Conservation (phyloP, 2,329 filamentous ascomycete species). For the Fusarium metavorans region DNA sequence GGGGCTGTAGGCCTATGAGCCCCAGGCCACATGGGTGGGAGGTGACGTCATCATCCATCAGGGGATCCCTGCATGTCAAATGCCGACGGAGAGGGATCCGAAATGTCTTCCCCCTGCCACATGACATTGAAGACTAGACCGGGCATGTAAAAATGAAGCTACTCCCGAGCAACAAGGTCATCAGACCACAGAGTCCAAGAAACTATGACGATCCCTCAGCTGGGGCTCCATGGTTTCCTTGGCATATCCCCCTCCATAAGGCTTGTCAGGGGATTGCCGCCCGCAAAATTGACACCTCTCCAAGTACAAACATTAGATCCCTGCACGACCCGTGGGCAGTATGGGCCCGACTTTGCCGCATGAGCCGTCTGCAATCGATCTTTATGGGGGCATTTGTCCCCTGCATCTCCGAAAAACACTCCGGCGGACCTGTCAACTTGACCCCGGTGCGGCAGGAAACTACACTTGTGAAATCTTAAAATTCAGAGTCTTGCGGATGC, state of each 20-base stretch:
- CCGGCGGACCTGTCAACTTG: background rate
- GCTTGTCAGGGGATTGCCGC: background rate
- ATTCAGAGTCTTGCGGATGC: background rate
- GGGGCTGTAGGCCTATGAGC: background rate
- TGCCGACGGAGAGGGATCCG: background rate
- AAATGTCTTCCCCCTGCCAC: background rate
- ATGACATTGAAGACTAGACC: background rate
- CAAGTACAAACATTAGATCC: background rate
- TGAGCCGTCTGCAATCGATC: background rate
- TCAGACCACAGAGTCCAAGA: background rate
- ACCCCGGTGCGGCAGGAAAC: background rate
- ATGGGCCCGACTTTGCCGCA: background rate
- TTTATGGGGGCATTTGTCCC: background rate
- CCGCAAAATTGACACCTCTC: background rate
- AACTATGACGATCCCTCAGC: background rate
- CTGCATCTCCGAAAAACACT: background rate
- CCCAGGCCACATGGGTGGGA: background rate
- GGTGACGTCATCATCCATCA: background rate
- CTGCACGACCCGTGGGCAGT: background rate
- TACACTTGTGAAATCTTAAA: background rate
- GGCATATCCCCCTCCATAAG: background rate
- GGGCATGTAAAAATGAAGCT: background rate
- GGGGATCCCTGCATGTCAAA: background rate
- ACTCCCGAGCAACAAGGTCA: background rate
- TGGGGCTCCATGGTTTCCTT: background rate